phyloP scores from a whole-genome alignment of 306 rosid species.

The Mucuna pruriens region DNA sequence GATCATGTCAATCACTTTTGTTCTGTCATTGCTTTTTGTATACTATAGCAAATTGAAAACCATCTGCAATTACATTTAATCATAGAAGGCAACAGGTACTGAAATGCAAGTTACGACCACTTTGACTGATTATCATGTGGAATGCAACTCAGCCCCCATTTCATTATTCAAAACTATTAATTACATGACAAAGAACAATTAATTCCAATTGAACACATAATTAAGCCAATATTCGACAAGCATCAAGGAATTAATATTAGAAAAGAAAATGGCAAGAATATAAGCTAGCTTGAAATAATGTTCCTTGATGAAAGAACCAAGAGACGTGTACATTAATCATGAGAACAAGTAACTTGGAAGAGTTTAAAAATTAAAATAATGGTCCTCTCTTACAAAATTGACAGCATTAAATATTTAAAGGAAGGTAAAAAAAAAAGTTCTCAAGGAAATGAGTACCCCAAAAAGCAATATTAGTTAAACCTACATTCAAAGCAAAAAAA shows the following conservation, averaged over 20 bases:
- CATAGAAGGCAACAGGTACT: not conserved
- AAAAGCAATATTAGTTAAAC: slow-evolving; percentile 9
- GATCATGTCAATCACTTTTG: slow-evolving; percentile 19
- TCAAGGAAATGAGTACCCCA: slow-evolving; percentile 6
- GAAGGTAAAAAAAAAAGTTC: not conserved
- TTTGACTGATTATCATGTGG: not conserved
- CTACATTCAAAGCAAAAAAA: not conserved
- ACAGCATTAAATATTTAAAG: not conserved
- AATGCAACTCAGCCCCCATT: not conserved
- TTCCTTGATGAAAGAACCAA: not conserved
- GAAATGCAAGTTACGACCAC: not conserved
- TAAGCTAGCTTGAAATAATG: not conserved
- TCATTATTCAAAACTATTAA: slow-evolving; percentile 8
- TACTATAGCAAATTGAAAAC: not conserved
- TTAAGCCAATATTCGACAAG: not conserved
- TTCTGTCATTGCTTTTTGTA: not conserved
- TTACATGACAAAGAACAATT: slow-evolving; percentile 2
- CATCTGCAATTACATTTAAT: not conserved
- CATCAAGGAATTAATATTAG: not conserved
- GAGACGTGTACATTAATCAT: not conserved
- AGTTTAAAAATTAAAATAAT: not conserved
- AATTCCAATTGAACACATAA: not conserved
- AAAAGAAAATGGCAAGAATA: not conserved
- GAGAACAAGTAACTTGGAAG: not conserved
- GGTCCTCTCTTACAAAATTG: not conserved